Evolutionary conservation across 2,329 filamentous ascomycete genomes (phyloP).

Genomic region (Cladophialophora chaetospira): DNA sequence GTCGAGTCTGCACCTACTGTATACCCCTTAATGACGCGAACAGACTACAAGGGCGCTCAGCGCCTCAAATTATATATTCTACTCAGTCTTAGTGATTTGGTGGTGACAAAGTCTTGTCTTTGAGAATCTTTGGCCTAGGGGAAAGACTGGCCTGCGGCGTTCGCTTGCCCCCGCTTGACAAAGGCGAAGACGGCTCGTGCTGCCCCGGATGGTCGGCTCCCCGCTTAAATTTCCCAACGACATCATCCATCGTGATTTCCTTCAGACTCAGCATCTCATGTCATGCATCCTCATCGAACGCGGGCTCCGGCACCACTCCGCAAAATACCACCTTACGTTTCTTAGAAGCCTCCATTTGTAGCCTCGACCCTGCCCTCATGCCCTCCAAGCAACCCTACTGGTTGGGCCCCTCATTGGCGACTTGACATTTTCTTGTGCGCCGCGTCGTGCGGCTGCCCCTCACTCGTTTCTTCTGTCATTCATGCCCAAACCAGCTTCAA

Average conservation of each 20-base stretch:
- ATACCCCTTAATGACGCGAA: background rate
- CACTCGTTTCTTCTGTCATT: slow-evolving; percentile 15
- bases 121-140: background rate
- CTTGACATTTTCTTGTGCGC: slow-evolving; percentile 5
- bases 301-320: slow-evolving; percentile 8
- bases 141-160: too few relatives aligned
- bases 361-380: slow-evolving; percentile 1
- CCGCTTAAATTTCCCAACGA: background rate
- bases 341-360: slow-evolving; percentile 3
- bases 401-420: slow-evolving; percentile 15
- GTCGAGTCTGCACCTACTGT: background rate
- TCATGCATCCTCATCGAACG: background rate
- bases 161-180: too few relatives aligned
- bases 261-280: background rate
- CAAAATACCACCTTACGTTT: slow-evolving; percentile 11
- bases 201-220: background rate
- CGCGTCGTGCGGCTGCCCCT: slow-evolving; percentile 15
- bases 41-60: too few relatives aligned
- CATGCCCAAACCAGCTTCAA: slow-evolving; percentile 8
- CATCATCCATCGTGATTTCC: background rate
- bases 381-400: slow-evolving; percentile 9
- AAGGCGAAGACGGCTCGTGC: too few relatives aligned
- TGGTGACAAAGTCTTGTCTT: background rate
- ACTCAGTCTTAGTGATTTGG: too few relatives aligned
- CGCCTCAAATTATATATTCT: too few relatives aligned